Evolutionary conservation across 495 filamentous ascomycete genomes (phyloP).

Genomic region (Pyrenula massariospora): DNA sequence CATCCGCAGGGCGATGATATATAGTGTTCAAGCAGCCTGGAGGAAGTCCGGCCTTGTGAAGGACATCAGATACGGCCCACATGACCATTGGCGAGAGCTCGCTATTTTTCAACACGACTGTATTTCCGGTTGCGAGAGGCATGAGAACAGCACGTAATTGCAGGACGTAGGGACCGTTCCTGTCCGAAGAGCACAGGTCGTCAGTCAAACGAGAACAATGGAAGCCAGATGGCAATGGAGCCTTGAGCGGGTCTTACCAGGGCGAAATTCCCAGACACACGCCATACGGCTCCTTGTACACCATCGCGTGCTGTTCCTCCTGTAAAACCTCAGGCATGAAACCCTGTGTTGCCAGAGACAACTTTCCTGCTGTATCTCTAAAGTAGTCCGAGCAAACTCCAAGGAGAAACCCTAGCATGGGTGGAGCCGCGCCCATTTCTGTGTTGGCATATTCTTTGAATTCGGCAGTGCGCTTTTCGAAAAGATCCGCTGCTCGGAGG

Average conservation of each 20-base stretch:
- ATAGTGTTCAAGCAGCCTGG: conserved; percentile 45
- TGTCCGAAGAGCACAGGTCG: conserved; percentile 10
- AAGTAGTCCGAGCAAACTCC: conserved; percentile 40
- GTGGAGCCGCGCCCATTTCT: conserved; percentile 53
- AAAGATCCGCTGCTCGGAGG: conserved; percentile 55
- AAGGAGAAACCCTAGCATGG: conserved; percentile 50
- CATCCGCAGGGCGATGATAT: conserved; percentile 39
- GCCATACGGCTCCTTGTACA: conserved; percentile 70
- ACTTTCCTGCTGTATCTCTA: conserved; percentile 58
- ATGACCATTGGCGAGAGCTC: conserved; percentile 66
- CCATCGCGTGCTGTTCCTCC: conserved; percentile 47
- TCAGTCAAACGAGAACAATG: too few species aligned
- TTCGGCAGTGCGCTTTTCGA: conserved; percentile 50
- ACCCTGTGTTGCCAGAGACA: conserved; percentile 46
- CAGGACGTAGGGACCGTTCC: conserved; percentile 55
- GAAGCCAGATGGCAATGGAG: too few species aligned
- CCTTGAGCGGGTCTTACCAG: conserved; percentile 42
- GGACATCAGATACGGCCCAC: conserved; percentile 56
- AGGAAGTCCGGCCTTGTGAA: conserved; percentile 63
- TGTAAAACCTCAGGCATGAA: conserved; percentile 44
- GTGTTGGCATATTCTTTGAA: conserved; percentile 49
- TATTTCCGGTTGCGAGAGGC: conserved; percentile 75
- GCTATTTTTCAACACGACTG: conserved; percentile 60
- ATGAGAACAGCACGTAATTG: conserved; percentile 56
- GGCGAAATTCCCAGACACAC: conserved; percentile 74